These are phyloP conservation scores for Chamaenerion angustifolium DNA, from an alignment of 345 rosid genomes.

Conservation along the genomic window DNA sequence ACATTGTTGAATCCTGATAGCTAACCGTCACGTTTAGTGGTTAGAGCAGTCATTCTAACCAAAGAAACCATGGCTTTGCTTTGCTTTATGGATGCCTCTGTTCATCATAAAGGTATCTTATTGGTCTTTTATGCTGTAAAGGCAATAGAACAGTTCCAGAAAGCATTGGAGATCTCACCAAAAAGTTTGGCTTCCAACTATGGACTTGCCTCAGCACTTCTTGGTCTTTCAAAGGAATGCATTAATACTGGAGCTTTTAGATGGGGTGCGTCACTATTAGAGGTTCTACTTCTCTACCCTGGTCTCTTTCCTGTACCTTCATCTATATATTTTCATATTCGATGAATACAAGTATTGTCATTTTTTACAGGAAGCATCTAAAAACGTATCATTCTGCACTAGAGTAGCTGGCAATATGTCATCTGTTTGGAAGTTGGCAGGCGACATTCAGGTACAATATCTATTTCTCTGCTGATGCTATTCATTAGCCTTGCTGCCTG, in stretches of 20 bases:
- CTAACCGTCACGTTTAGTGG: background rate
- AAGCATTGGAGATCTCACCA: slow-evolving; percentile 63
- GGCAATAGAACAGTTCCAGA: slow-evolving; percentile 77
- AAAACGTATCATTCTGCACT: slow-evolving; percentile 36
- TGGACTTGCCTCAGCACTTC: slow-evolving; percentile 77
- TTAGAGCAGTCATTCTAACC: background rate
- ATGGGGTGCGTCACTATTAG: slow-evolving; percentile 79
- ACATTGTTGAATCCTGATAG: no score
- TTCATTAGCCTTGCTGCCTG: slow-evolving; percentile 3
- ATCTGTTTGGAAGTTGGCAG: slow-evolving; percentile 77
- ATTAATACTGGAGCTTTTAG: slow-evolving; percentile 64
- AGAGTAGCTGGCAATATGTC: slow-evolving; percentile 51
- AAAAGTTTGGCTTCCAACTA: slow-evolving; percentile 58
- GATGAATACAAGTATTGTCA: slow-evolving; percentile 4
- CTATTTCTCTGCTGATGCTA: background rate
- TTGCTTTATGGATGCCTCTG: background rate
- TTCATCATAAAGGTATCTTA: background rate
- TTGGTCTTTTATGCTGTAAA: slow-evolving; percentile 19
- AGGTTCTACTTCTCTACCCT: slow-evolving; percentile 33
- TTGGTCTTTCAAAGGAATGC: slow-evolving; percentile 76
- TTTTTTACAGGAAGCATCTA: slow-evolving; percentile 52
- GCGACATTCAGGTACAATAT: slow-evolving; percentile 61
- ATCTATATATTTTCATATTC: background rate
- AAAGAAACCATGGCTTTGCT: background rate
- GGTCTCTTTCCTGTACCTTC: background rate